Evolutionary conservation across 2,329 filamentous ascomycete genomes (phyloP), one percentile per base, ranked within the genome.

Genomic region (Calonectria fujianensis): DNA sequence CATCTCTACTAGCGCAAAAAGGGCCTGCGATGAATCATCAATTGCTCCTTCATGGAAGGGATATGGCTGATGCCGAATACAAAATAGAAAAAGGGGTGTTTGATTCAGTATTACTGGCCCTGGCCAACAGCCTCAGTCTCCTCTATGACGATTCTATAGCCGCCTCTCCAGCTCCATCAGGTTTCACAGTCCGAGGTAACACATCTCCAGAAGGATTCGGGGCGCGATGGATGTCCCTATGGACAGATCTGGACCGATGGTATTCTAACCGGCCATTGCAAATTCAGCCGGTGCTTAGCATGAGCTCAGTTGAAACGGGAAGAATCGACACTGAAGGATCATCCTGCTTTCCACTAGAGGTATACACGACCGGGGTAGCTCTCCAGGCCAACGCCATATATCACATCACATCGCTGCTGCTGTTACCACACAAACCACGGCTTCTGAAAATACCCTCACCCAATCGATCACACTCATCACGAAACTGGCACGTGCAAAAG

Each of bases 401-500:
- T 14, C 54, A 61, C 14, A 27, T 61, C 20, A 10, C 54, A 20
- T 39, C 54, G 4, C 13, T 61, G 35, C n/a, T 61, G n/a, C 35
- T 61, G 20, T 13, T 61, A 9, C 35, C 54, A 37, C 54, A 37
- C 4, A 61, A 61, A n/a, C 54, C 54, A 61, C 31, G 54, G 9
- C 32, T 61, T 20, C 32, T 61, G 24, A 61, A 61, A 13, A 2
- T 39, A 6, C 32, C 54, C 13, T 6, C 32, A 13, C 32, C 14
- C 4, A n/a, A 61, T 13, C 54, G 54, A 18, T 39, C 54, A 8
- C 54, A 61, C 7, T 39, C 9, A 39, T 61, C 54, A 27, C 32
- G 54, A 32, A 61, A 61, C 11, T 61, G 54, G 54, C 54, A 61
- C 29, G 54, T 20, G 5, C 54, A 61, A 39, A 61, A 61, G 35